phyloP scores from a whole-genome alignment of 2,329 filamentous ascomycete genomes.

The Sarocladium strictum region DNA sequence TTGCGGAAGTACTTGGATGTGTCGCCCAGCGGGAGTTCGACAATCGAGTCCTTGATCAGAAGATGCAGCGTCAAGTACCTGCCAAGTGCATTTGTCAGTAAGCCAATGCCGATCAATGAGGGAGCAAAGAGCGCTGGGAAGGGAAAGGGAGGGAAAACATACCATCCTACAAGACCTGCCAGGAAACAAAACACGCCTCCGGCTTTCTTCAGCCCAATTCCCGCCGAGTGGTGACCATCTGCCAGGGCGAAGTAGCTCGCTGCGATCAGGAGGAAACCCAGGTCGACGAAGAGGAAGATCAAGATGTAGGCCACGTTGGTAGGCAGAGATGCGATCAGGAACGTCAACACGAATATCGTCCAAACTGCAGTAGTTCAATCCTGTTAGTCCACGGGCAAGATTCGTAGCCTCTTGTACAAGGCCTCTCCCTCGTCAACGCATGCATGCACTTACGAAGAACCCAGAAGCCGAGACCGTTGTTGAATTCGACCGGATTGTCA shows the following conservation, averaged over 20 bases:
- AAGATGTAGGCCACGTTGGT: constrained; percentile 19
- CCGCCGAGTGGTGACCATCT: constrained; percentile 15
- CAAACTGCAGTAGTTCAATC: too few species aligned
- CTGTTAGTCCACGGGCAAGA: too few species aligned
- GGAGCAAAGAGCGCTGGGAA: background rate
- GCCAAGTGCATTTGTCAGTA: background rate
- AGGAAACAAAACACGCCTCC: constrained; percentile 20
- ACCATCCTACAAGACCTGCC: constrained; percentile 21
- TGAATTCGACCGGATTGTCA: constrained; percentile 16
- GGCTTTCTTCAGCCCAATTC: constrained; percentile 16
- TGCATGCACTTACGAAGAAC: constrained; percentile 15
- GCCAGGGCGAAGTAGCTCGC: constrained; percentile 21
- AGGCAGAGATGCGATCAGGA: constrained; percentile 18
- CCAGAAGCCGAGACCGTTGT: constrained; percentile 21
- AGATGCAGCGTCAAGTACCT: constrained; percentile 21
- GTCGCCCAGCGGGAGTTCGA: constrained; percentile 19
- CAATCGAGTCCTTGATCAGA: constrained; percentile 18
- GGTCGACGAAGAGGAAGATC: constrained; percentile 18
- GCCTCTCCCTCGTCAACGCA: background rate
- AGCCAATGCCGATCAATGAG: background rate
- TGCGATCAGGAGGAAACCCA: constrained; percentile 17
- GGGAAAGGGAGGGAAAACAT: too few species aligned
- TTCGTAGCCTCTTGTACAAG: background rate
- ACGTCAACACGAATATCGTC: constrained; percentile 19
- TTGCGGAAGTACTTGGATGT: constrained; percentile 20